Percentiles rank a stretch among this genome's conserved stretches.
Conservation (phyloP, 345 rosid genomes). For the Heritiera fomes region DNA sequence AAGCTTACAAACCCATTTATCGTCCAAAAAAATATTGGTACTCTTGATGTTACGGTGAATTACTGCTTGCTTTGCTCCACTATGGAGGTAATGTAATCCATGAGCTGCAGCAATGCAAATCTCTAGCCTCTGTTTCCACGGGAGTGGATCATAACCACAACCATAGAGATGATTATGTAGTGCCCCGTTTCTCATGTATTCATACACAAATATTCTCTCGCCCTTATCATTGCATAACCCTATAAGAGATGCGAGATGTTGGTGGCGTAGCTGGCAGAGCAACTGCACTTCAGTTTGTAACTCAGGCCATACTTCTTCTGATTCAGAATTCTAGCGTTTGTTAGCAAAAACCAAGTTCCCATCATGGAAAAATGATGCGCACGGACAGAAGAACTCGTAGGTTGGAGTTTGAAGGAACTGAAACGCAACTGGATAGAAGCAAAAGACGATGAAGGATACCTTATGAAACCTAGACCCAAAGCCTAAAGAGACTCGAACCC, state of each 20-base stretch:
- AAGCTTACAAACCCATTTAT: background rate
- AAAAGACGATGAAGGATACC: no score
- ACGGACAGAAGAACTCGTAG: no score
- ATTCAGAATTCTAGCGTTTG: background rate
- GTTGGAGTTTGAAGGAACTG: no score
- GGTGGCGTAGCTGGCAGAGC: constrained; percentile 11
- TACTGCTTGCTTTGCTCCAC: background rate
- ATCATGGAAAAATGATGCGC: no score
- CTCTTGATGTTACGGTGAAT: constrained; percentile 4
- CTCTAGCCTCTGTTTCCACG: constrained; percentile 8
- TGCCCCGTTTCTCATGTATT: background rate
- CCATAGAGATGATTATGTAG: background rate
- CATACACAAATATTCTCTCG: background rate
- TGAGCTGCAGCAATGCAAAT: constrained; percentile 1
- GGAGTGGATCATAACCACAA: background rate
- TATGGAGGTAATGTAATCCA: constrained; percentile 9
- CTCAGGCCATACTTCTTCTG: background rate
- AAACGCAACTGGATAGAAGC: no score
- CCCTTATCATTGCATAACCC: background rate
- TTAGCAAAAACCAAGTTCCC: background rate
- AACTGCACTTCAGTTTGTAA: background rate
- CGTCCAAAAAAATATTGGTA: background rate
- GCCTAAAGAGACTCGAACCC: no score
- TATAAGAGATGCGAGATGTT: constrained; percentile 7
- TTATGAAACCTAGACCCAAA: no score